phyloP scores from a whole-genome alignment of 2,329 filamentous ascomycete genomes.

The Nemania sp. region DNA sequence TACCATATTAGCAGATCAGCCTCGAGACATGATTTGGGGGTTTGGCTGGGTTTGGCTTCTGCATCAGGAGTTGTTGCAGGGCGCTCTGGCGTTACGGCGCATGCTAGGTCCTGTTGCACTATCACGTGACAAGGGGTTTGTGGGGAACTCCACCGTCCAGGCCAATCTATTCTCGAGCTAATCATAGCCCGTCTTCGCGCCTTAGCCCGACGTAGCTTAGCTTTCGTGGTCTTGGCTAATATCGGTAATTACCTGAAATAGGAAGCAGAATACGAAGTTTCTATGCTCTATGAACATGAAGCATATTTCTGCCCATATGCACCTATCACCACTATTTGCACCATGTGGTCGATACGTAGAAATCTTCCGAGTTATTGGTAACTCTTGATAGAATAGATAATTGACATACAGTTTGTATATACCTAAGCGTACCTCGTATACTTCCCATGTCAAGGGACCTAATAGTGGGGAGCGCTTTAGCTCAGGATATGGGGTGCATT shows the following conservation, averaged over 20 bases:
- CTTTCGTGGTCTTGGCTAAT: neutral
- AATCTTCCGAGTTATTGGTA: conserved; percentile 8
- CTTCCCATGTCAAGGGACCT: conserved; percentile 12
- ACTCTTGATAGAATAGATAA: conserved; percentile 21
- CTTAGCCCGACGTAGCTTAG: neutral
- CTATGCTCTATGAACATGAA: no score
- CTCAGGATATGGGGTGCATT: conserved; percentile 24
- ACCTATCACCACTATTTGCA: no score
- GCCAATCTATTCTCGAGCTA: neutral
- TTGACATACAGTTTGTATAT: conserved; percentile 19
- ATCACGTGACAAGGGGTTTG: conserved; percentile 2
- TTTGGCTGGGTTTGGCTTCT: no score
- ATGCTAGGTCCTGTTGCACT: neutral
- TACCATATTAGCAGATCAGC: neutral
- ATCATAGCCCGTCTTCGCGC: neutral
- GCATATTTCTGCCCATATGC: no score
- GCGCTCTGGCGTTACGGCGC: neutral
- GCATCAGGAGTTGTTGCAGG: neutral
- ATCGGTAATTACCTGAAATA: neutral
- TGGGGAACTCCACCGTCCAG: neutral
- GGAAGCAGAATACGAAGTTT: neutral
- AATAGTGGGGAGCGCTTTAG: conserved; percentile 15
- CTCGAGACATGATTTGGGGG: neutral
- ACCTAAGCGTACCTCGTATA: no score
- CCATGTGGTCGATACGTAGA: no score